A percentile compares a stretch with the other conserved stretches of the same genome.
phyloP scores from a whole-genome alignment of 129 eudicot species.

The Chrysanthemum seticuspe region DNA sequence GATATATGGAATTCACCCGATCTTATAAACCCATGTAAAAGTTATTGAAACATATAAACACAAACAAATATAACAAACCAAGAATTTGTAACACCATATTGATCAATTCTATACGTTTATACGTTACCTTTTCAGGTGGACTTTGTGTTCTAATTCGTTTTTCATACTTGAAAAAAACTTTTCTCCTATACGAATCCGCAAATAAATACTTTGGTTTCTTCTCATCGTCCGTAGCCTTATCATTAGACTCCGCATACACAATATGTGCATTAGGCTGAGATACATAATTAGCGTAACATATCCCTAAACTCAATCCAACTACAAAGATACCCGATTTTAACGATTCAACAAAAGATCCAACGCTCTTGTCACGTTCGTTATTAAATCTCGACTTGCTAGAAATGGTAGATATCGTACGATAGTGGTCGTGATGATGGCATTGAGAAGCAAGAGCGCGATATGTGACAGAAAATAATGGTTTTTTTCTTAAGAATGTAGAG shows the following conservation, averaged over 20 bases:
- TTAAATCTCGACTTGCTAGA: constrained; percentile 22
- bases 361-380: constrained; percentile 1
- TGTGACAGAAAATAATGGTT: constrained; percentile 13
- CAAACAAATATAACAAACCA: no score
- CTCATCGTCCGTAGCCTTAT: constrained; percentile 22
- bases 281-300: constrained; percentile 30
- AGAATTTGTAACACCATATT: no score
- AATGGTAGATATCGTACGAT: constrained; percentile 24
- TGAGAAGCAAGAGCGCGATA: constrained; percentile 25
- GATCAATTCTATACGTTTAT: no score
- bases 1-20: no score
- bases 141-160: constrained; percentile 76
- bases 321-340: constrained; percentile 38
- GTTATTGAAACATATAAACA: no score
- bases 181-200: constrained; percentile 73
- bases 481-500: constrained; percentile 41
- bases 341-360: constrained; percentile 32
- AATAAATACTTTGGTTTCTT: constrained; percentile 48
- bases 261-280: constrained; percentile 24
- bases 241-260: constrained; percentile 51
- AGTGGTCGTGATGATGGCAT: constrained; percentile 19
- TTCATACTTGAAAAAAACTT: constrained; percentile 90
- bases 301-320: constrained; percentile 53
- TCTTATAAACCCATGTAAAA: no score
- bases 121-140: constrained; percentile 85